Conservation (phyloP, 2,329 filamentous ascomycete species). For the Colletotrichum sp. region DNA sequence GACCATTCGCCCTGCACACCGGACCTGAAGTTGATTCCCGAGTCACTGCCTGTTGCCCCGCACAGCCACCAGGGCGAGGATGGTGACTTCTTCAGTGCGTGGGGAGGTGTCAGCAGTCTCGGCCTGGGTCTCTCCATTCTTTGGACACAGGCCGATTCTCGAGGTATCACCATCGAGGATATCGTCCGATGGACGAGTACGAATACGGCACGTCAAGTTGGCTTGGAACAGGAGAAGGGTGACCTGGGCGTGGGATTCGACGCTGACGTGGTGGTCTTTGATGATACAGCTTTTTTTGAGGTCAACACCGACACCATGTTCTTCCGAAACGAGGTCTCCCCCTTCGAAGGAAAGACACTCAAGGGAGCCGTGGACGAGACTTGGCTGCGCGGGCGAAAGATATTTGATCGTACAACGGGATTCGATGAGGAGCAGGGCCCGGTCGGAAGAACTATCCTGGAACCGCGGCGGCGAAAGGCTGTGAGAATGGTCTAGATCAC, state of each 20-base stretch:
- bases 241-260: conserved; percentile 81
- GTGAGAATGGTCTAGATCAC: not conserved
- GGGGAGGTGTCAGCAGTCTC: conserved; percentile 97
- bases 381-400: conserved; percentile 76
- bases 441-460: conserved; percentile 60
- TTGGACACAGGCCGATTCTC: conserved; percentile 74
- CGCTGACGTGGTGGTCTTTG: conserved; percentile 90
- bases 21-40: conserved; percentile 85
- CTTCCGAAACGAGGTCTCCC: conserved; percentile 91
- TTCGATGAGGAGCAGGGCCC: conserved; percentile 52
- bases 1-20: conserved; percentile 98
- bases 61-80: conserved; percentile 25
- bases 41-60: conserved; percentile 55
- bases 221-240: conserved; percentile 82
- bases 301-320: conserved; percentile 81
- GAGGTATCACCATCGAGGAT: conserved; percentile 69
- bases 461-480: conserved; percentile 34
- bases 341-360: conserved; percentile 82
- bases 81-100: conserved; percentile 90
- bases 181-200: conserved; percentile 84
- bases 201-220: conserved; percentile 88
- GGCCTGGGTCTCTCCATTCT: conserved; percentile 91
- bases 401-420: conserved; percentile 64
- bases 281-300: conserved; percentile 79
- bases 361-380: conserved; percentile 82